phyloP scores from a whole-genome alignment of 805 yeast species.

The Pichia californica region DNA sequence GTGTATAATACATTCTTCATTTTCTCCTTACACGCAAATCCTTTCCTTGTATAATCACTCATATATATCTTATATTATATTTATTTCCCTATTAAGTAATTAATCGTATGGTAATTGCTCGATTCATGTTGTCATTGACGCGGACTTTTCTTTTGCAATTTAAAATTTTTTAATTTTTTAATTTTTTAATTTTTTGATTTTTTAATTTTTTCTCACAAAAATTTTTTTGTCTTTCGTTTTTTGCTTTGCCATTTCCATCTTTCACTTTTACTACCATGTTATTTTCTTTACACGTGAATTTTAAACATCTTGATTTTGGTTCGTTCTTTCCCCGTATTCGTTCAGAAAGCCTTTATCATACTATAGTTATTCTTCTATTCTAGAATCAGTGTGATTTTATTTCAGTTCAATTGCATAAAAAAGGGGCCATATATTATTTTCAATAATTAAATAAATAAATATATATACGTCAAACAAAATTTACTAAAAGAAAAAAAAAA shows the following conservation, averaged over 20 bases:
- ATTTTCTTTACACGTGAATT: neutral
- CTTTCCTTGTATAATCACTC: too few species aligned
- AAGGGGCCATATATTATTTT: too few species aligned
- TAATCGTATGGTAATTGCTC: too few species aligned
- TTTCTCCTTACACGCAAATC: too few species aligned
- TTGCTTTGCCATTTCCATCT: neutral
- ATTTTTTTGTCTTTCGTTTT: neutral
- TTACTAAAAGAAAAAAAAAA: neutral
- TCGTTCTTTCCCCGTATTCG: conserved; percentile 14
- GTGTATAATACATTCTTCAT: too few species aligned
- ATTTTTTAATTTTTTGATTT: neutral
- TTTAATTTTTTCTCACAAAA: neutral
- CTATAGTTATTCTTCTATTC: neutral
- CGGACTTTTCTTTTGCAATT: too few species aligned
- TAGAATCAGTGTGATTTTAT: neutral
- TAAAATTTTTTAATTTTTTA: neutral
- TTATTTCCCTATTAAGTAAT: too few species aligned
- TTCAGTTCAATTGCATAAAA: neutral
- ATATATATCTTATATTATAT: too few species aligned
- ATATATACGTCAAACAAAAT: too few species aligned
- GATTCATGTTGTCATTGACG: too few species aligned
- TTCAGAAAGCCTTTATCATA: neutral
- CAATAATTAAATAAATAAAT: too few species aligned
- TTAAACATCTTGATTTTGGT: conserved; percentile 1
- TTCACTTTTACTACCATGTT: too few species aligned